A percentile compares a stretch with the other conserved stretches of the same genome.
These are phyloP conservation scores for Lathyrus sativus DNA, from an alignment of 306 rosid species.

Conservation along the genomic window DNA sequence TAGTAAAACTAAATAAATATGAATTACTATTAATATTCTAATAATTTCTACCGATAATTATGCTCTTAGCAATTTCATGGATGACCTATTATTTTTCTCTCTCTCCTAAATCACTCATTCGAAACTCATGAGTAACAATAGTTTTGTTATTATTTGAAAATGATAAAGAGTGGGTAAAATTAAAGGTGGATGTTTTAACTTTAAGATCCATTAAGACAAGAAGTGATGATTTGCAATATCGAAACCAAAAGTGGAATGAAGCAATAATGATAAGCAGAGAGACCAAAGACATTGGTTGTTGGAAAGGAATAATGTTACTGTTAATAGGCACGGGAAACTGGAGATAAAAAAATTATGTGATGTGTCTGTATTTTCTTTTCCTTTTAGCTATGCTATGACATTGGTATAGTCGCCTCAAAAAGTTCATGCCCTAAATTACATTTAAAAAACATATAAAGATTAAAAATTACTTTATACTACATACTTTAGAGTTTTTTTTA, in stretches of 20 bases:
- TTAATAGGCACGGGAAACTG: constrained; percentile 58
- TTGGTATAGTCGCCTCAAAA: constrained; percentile 33
- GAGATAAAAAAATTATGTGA: constrained; percentile 31
- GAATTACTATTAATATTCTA: no score
- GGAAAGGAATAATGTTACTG: constrained; percentile 46
- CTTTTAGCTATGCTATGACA: constrained; percentile 10
- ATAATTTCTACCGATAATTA: no score
- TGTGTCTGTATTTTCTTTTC: neutral
- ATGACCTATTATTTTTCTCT: no score
- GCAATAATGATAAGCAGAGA: constrained; percentile 37
- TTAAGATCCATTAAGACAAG: constrained; percentile 15
- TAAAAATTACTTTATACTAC: no score
- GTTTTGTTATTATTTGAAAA: constrained; percentile 30
- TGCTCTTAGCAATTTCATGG: no score
- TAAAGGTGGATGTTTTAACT: constrained; percentile 22
- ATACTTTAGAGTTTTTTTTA: no score
- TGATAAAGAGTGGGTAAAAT: constrained; percentile 11
- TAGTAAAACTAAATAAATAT: no score
- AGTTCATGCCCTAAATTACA: neutral
- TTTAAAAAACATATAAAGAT: no score
- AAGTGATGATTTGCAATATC: constrained; percentile 49
- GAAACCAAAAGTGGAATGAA: constrained; percentile 41
- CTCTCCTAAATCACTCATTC: neutral
- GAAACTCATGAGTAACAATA: neutral
- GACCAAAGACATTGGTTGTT: constrained; percentile 48